phyloP scores from a whole-genome alignment of 345 rosid species.

The Noccaea bulbosa region DNA sequence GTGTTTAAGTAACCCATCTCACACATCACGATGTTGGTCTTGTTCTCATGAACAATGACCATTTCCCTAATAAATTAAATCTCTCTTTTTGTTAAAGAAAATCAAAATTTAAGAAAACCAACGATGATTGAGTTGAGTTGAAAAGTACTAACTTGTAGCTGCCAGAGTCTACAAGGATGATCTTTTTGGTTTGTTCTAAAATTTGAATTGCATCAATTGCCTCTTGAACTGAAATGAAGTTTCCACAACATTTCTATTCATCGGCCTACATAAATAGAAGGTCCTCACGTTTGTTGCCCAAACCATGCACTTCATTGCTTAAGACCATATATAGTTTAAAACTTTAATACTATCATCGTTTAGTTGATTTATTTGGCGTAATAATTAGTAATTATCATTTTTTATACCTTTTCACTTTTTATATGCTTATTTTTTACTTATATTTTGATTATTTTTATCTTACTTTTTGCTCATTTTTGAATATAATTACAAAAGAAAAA shows the following conservation, averaged over 20 bases:
- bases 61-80: not conserved
- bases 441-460: no score
- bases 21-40: not conserved
- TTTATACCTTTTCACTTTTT: no score
- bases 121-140: not conserved
- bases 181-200: not conserved
- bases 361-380: no score
- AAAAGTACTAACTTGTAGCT: not conserved
- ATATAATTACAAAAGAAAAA: no score
- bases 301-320: no score
- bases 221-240: not conserved
- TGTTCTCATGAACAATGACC: not conserved
- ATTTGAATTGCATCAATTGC: not conserved
- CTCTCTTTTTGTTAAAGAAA: not conserved
- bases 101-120: not conserved
- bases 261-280: no score
- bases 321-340: no score
- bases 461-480: no score
- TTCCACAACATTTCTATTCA: not conserved
- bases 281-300: no score
- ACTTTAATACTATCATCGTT: no score
- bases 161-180: not conserved
- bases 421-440: no score
- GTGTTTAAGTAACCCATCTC: not conserved
- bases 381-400: no score